phyloP scores from a whole-genome alignment of 441 rosid genomes.

The Adansonia rubrostipa region DNA sequence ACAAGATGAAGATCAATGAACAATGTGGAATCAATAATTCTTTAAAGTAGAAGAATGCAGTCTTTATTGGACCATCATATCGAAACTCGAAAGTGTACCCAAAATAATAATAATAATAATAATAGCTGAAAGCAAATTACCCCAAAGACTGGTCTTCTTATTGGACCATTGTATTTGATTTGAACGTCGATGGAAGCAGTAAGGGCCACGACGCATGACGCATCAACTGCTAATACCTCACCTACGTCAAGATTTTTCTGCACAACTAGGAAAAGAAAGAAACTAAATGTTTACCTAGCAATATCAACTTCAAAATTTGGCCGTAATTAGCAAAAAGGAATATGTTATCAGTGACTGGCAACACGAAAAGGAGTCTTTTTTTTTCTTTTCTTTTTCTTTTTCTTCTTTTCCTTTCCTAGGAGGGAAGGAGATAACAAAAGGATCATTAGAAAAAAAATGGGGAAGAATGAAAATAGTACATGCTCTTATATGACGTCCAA shows the following conservation, averaged over 20 bases:
- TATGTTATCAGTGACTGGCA: slow-evolving; percentile 3
- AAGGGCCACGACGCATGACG: slow-evolving; percentile 82
- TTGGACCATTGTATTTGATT: slow-evolving; percentile 80
- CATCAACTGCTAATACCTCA: slow-evolving; percentile 83
- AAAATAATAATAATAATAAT: not conserved
- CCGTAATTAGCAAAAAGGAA: not conserved
- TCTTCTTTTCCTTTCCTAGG: not conserved
- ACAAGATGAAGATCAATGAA: not conserved
- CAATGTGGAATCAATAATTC: no score
- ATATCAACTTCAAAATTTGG: not conserved
- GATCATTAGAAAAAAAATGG: not conserved
- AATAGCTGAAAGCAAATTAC: slow-evolving; percentile 38
- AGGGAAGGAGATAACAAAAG: not conserved
- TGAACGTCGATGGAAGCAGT: slow-evolving; percentile 75
- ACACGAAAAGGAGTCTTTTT: not conserved
- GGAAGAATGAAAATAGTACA: not conserved
- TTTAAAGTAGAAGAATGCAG: no score
- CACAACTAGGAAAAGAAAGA: slow-evolving; percentile 58
- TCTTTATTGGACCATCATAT: not conserved
- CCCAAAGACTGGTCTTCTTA: slow-evolving; percentile 87
- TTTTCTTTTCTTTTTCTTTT: not conserved
- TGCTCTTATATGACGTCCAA: not conserved
- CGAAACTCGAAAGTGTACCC: not conserved
- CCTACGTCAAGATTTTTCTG: slow-evolving; percentile 95
- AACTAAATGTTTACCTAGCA: slow-evolving; percentile 1